phyloP scores from a whole-genome alignment of 495 filamentous ascomycete genomes.

The Evernia prunastri region DNA sequence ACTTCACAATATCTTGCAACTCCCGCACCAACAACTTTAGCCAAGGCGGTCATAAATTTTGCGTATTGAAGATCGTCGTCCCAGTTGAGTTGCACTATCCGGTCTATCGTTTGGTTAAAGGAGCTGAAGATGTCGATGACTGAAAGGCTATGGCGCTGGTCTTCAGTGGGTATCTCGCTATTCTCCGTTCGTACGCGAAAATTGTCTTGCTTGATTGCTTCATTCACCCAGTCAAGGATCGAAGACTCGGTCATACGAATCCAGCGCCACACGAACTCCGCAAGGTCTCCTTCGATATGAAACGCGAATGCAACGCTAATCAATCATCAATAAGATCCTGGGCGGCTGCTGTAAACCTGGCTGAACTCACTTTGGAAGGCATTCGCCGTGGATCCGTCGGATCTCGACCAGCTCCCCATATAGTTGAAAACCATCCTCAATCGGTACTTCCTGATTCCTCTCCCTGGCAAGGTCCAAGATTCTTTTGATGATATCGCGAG shows the following conservation, averaged over 20 bases:
- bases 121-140: constrained; percentile 90
- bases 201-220: constrained; percentile 79
- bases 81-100: constrained; percentile 81
- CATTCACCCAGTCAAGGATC: constrained; percentile 78
- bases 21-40: constrained; percentile 77
- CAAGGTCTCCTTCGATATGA: constrained; percentile 75
- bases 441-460: constrained; percentile 64
- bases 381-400: constrained; percentile 65
- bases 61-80: constrained; percentile 88
- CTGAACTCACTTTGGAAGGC: constrained; percentile 52
- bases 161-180: constrained; percentile 59
- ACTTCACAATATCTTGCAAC: constrained; percentile 88
- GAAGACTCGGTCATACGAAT: constrained; percentile 72
- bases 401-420: constrained; percentile 84
- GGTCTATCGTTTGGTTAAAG: constrained; percentile 84
- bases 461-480: constrained; percentile 66
- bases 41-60: constrained; percentile 93
- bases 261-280: constrained; percentile 94
- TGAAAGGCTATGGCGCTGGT: constrained; percentile 85
- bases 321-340: neutral
- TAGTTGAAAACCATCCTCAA: constrained; percentile 89
- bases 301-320: constrained; percentile 63
- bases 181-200: constrained; percentile 64
- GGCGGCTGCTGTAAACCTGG: constrained; percentile 4
- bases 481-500: constrained; percentile 68